Conservation (phyloP, 75 land plant species). For the Cunninghamia lanceolata region DNA sequence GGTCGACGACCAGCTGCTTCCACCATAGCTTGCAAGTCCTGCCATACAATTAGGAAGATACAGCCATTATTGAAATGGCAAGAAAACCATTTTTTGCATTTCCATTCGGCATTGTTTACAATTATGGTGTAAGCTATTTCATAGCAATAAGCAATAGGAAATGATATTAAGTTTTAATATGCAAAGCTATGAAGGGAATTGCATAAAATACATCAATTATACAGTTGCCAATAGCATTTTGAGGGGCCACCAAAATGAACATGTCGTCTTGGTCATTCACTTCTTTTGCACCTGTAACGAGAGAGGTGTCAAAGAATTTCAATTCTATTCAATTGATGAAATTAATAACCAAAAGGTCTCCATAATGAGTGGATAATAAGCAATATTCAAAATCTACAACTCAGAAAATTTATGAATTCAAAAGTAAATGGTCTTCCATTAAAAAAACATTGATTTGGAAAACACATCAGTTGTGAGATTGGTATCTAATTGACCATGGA, state of each 20-base stretch:
- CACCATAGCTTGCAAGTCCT: conserved; percentile 95
- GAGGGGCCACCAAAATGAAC: conserved; percentile 91
- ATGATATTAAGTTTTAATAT: background rate
- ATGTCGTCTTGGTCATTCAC: conserved; percentile 87
- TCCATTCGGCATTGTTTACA: background rate
- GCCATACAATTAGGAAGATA: conserved; percentile 17
- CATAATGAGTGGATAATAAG: background rate
- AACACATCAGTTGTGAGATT: background rate
- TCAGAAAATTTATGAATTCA: background rate
- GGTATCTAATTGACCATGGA: background rate
- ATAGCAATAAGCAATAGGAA: background rate
- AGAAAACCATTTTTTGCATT: background rate
- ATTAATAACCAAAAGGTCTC: background rate
- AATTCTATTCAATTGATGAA: background rate
- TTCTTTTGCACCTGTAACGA: conserved; percentile 65
- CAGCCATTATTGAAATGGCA: background rate
- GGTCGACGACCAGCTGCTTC: conserved; percentile 86
- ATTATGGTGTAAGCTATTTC: background rate
- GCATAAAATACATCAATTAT: conserved; percentile 74
- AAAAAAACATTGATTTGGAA: background rate
- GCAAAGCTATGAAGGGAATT: background rate
- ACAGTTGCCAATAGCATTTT: conserved; percentile 99
- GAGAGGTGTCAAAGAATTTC: background rate
- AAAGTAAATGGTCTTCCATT: background rate
- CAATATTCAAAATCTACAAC: background rate